Percentiles rank a stretch among this genome's conserved stretches.
Conservation (phyloP, 2,329 filamentous ascomycete genomes). For the Nannizziopsis barbatae region DNA sequence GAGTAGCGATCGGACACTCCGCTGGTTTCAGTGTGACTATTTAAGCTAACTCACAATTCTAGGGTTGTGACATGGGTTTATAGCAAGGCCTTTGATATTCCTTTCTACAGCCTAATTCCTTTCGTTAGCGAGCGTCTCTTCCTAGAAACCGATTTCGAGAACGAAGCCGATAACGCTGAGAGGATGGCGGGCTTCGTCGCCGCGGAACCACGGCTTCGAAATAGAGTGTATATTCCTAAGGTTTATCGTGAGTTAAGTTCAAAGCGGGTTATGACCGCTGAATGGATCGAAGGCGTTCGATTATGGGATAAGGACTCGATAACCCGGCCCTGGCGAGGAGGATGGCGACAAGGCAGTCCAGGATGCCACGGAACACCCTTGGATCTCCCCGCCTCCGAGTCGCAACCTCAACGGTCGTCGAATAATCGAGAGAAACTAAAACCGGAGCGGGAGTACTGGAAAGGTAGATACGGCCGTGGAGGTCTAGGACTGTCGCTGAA, state of each 20-base stretch:
- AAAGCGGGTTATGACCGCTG: constrained; percentile 76
- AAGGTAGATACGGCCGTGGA: constrained; percentile 58
- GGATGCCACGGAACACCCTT: constrained; percentile 61
- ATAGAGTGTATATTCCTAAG: constrained; percentile 76
- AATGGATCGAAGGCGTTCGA: constrained; percentile 93
- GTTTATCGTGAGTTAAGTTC: constrained; percentile 75
- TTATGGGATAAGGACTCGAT: constrained; percentile 86
- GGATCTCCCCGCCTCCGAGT: constrained; percentile 38
- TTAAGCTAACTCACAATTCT: neutral
- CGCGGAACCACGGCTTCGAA: constrained; percentile 61
- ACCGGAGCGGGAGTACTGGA: constrained; percentile 69
- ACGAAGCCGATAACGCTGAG: constrained; percentile 80
- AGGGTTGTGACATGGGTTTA: constrained; percentile 73
- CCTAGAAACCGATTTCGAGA: constrained; percentile 87
- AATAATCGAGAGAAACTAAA: constrained; percentile 51
- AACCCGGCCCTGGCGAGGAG: constrained; percentile 65
- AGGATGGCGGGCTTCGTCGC: constrained; percentile 69
- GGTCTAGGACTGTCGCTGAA: constrained; percentile 73
- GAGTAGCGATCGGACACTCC: constrained; percentile 22
- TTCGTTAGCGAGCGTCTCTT: constrained; percentile 87
- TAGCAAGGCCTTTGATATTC: constrained; percentile 82
- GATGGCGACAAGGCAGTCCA: constrained; percentile 62
- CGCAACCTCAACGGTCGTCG: constrained; percentile 23
- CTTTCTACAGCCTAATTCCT: constrained; percentile 78
- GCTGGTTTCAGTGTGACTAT: neutral